A percentile compares a stretch with the other conserved stretches of the same genome.
Evolutionary conservation across 371 early-diverging fungal genomes (phyloP).

Genomic region (Mortierella sp.): DNA sequence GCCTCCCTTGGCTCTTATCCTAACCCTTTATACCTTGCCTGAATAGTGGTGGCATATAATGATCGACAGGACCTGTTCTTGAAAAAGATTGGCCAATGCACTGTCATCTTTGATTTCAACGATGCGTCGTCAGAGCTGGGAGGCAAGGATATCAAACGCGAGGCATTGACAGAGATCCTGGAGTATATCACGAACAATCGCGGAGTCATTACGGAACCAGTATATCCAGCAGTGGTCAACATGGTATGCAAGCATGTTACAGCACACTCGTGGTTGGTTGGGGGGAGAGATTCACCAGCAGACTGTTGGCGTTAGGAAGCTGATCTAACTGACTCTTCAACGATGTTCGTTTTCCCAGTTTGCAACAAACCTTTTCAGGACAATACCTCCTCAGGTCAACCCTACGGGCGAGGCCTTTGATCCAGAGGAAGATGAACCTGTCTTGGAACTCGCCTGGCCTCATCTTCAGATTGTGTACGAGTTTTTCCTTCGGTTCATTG

Average conservation of each 20-base stretch:
- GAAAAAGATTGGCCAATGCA: constrained; percentile 90
- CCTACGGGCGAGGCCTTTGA: constrained; percentile 95
- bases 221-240: constrained; percentile 89
- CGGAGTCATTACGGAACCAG: constrained; percentile 83
- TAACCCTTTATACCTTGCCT: no score
- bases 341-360: constrained; percentile 62
- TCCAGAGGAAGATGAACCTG: constrained; percentile 98
- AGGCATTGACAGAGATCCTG: constrained; percentile 88
- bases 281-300: no score
- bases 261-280: no score
- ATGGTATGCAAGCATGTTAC: constrained; percentile 81
- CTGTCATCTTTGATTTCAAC: constrained; percentile 92
- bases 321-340: background rate
- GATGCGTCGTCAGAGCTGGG: constrained; percentile 87
- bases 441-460: constrained; percentile 96
- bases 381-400: constrained; percentile 93
- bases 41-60: constrained; percentile 71
- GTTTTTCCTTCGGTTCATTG: constrained; percentile 95
- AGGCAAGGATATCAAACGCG: constrained; percentile 95
- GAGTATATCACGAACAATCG: constrained; percentile 90
- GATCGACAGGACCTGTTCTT: constrained; percentile 85
- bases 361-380: constrained; percentile 91
- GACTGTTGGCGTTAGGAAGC: no score
- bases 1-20: no score
- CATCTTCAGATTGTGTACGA: constrained; percentile 97